phyloP scores from a whole-genome alignment of 306 rosid species.

The Fragaria vesca region DNA sequence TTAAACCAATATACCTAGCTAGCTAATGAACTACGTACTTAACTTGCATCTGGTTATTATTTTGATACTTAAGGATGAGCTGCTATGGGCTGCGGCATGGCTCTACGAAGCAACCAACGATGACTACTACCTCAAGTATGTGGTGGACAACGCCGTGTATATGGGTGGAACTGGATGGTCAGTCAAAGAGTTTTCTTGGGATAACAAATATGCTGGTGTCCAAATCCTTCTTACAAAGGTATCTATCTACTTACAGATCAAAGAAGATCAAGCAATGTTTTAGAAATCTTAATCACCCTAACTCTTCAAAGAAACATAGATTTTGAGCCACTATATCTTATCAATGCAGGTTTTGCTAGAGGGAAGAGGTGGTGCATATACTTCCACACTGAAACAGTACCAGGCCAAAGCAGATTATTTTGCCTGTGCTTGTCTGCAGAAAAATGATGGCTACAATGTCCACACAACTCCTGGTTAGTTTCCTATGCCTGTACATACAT shows the following conservation, averaged over 20 bases:
- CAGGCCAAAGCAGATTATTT: constrained; percentile 90
- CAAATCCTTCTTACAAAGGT: constrained; percentile 84
- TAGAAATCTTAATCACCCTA: not conserved
- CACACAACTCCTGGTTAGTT: constrained; percentile 60
- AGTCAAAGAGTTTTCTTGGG: constrained; percentile 86
- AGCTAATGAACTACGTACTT: not conserved
- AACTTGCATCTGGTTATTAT: not conserved
- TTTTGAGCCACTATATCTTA: not conserved
- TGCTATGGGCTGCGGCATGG: constrained; percentile 94
- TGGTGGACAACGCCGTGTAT: constrained; percentile 60
- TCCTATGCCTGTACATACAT: not conserved
- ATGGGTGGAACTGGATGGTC: constrained; percentile 97
- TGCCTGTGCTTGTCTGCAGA: constrained; percentile 72
- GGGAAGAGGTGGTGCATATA: constrained; percentile 58
- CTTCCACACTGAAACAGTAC: constrained; percentile 63
- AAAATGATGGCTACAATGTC: constrained; percentile 82
- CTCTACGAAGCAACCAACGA: constrained; percentile 66
- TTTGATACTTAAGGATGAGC: constrained; percentile 59
- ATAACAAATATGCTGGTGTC: constrained; percentile 82
- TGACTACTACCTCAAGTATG: constrained; percentile 71
- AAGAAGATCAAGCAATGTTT: not conserved
- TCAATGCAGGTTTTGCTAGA: constrained; percentile 56
- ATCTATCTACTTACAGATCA: not conserved
- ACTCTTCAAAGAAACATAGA: not conserved
- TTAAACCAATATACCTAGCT: not conserved